Evolutionary conservation across 2,329 filamentous ascomycete genomes (phyloP), one percentile per base, ranked within the genome.

Genomic region (Xylariaceae sp.): DNA sequence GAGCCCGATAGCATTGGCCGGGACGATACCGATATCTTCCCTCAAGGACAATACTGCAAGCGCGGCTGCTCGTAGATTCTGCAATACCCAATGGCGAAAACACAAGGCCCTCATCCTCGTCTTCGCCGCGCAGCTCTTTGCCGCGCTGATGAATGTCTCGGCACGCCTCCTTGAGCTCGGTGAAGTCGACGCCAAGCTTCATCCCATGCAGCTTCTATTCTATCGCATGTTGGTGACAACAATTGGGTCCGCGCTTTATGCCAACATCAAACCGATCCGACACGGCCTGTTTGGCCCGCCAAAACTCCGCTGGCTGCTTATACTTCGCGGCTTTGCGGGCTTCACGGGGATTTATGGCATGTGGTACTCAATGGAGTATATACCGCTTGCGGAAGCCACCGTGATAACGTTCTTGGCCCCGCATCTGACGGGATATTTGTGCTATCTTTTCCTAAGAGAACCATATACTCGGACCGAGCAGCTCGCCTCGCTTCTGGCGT

Each of bases 391-490:
- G 13, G 92, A 96, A 71, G 91, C 92, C 1, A 94, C 90, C 0
- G 92, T 96, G 39, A 88, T 97, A 56, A 94, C 90, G 7, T 97
- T 96, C 71, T 80, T 96, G 4, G 84, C 88, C 0, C 92, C 92
- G 0, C 88, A 87, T 11, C 79, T 95, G 4, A 84, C 90, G 17
- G 90, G 89, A 59, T 90, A 92, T 76, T 82, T 88, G 15, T 96
- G 91, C 71, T 91, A 88, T 42, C 77, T 92, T 57, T 75, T 92
- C 44, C 75, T 87, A 15, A 83, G 85, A 55, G 90, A 96, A 67
- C 88, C 88, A 0, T 96, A 93, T 70, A 90, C 89, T 1, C 80
- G 84, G 23, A 82, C 83, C 47, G 90, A 96, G 71, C 88, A 91
- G 71, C 78, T 93, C 2, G 91, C 88, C 0, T 89, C 85, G 0